Percentiles rank a stretch among this genome's conserved stretches.
Evolutionary conservation across 495 filamentous ascomycete genomes (phyloP).

Genomic region (Cairneyella variabilis): DNA sequence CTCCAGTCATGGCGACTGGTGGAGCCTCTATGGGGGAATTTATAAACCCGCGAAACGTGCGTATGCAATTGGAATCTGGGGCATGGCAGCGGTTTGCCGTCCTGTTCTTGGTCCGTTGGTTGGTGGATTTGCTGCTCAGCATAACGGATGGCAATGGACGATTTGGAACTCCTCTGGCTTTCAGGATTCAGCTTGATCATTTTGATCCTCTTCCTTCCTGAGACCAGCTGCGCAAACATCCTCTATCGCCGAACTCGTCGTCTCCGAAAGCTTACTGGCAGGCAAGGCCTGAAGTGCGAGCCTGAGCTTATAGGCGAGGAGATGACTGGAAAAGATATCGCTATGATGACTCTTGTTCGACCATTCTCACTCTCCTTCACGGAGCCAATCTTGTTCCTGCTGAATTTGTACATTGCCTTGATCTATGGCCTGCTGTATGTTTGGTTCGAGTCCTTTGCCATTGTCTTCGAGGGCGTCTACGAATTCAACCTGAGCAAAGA

Average conservation of each 20-base stretch:
- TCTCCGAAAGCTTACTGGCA: constrained; percentile 36
- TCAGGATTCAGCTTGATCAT: constrained; percentile 25
- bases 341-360: constrained; percentile 7
- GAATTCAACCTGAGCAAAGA: constrained; percentile 46
- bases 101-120: constrained; percentile 57
- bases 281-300: constrained; percentile 10
- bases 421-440: constrained; percentile 57
- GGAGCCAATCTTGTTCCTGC: constrained; percentile 42
- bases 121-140: constrained; percentile 51
- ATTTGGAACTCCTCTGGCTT: constrained; percentile 49
- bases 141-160: constrained; percentile 57
- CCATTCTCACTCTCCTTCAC: constrained; percentile 53
- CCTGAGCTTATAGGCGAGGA: constrained; percentile 30
- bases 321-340: constrained; percentile 12
- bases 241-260: constrained; percentile 51
- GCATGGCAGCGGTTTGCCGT: constrained; percentile 50
- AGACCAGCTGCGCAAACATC: constrained; percentile 57
- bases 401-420: constrained; percentile 47
- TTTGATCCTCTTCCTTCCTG: constrained; percentile 44
- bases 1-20: constrained; percentile 58
- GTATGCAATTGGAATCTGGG: constrained; percentile 56
- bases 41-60: constrained; percentile 58
- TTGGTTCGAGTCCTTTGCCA: constrained; percentile 50
- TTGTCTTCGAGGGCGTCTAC: constrained; percentile 49
- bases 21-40: constrained; percentile 60